Percentiles rank a stretch among this genome's conserved stretches.
Evolutionary conservation across 2,329 filamentous ascomycete genomes (phyloP).

Genomic region (Phyllosticta paracitricarpa): DNA sequence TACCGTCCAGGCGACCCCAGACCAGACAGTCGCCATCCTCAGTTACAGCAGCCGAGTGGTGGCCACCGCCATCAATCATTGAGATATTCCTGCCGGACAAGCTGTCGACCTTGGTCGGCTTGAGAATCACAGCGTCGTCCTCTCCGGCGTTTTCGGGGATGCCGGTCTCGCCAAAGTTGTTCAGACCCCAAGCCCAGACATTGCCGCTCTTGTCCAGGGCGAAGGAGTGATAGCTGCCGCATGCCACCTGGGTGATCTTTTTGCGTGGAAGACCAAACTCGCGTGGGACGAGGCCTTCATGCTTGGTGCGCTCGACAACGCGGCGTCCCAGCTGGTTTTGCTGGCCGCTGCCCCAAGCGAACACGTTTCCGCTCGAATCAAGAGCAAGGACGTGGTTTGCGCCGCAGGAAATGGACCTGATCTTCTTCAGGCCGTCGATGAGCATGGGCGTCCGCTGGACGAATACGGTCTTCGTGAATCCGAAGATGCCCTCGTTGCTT

Average conservation of each 20-base stretch:
- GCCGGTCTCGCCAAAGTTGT: conserved; percentile 77
- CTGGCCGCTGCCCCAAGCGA: conserved; percentile 63
- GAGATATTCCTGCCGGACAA: conserved; percentile 55
- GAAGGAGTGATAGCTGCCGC: conserved; percentile 75
- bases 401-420: conserved; percentile 54
- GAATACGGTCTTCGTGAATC: conserved; percentile 43
- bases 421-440: conserved; percentile 55
- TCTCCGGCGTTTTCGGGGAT: conserved; percentile 53
- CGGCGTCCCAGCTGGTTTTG: conserved; percentile 61
- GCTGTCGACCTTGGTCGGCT: conserved; percentile 50
- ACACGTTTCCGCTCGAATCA: conserved; percentile 53
- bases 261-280: conserved; percentile 46
- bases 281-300: conserved; percentile 45
- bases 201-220: conserved; percentile 57
- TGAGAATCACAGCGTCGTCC: conserved; percentile 61
- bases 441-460: conserved; percentile 38
- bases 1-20: conserved; percentile 52
- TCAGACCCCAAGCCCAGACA: conserved; percentile 76
- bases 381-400: conserved; percentile 64
- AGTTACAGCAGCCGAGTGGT: conserved; percentile 59
- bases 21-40: conserved; percentile 45
- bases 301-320: conserved; percentile 49
- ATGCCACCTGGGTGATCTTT: conserved; percentile 51
- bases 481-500: conserved; percentile 57
- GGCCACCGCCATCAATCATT: conserved; percentile 60